Evolutionary conservation across 2,329 filamentous ascomycete species (phyloP).

Genomic region (Xylaria sp.): DNA sequence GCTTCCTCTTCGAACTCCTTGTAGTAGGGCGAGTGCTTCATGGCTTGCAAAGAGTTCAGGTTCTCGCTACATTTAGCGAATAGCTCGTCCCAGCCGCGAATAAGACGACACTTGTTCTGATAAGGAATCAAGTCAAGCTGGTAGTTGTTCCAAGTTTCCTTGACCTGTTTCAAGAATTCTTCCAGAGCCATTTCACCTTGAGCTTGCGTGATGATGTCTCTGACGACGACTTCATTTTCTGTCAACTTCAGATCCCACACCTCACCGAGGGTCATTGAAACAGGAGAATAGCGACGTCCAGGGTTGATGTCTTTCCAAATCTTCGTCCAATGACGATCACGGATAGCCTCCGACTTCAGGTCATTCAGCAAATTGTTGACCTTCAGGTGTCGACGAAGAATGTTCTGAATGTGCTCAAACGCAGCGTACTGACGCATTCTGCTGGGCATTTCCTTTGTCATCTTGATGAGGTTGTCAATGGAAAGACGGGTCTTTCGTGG

Average conservation of each 20-base stretch:
- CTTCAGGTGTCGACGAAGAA: conserved; percentile 82
- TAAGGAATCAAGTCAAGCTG: conserved; percentile 92
- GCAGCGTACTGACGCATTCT: conserved; percentile 98
- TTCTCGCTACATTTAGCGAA: conserved; percentile 99
- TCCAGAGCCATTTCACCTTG: conserved; percentile 98
- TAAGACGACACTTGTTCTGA: conserved; percentile 95
- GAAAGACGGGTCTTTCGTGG: conserved; percentile 86
- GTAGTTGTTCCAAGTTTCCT: conserved; percentile 95
- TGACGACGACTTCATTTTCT: conserved; percentile 79
- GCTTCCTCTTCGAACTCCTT: conserved; percentile 99
- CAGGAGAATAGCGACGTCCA: conserved; percentile 85
- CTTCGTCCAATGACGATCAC: conserved; percentile 94
- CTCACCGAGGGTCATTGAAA: conserved; percentile 94
- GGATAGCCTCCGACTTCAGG: conserved; percentile 92
- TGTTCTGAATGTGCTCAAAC: conserved; percentile 96
- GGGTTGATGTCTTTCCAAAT: conserved; percentile 96
- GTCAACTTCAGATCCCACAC: conserved; percentile 96
- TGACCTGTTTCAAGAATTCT: conserved; percentile 93
- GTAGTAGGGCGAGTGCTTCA: conserved; percentile 98
- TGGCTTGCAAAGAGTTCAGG: conserved; percentile 92
- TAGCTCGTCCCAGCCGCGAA: conserved; percentile 95
- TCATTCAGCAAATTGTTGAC: conserved; percentile 84
- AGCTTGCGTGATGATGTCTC: conserved; percentile 89
- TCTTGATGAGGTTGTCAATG: conserved; percentile 89
- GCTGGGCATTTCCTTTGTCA: conserved; percentile 98